Percentiles rank a stretch among this genome's conserved stretches.
Evolutionary conservation across 2,329 filamentous ascomycete species (phyloP).

Genomic region (Aspergillus fructus): DNA sequence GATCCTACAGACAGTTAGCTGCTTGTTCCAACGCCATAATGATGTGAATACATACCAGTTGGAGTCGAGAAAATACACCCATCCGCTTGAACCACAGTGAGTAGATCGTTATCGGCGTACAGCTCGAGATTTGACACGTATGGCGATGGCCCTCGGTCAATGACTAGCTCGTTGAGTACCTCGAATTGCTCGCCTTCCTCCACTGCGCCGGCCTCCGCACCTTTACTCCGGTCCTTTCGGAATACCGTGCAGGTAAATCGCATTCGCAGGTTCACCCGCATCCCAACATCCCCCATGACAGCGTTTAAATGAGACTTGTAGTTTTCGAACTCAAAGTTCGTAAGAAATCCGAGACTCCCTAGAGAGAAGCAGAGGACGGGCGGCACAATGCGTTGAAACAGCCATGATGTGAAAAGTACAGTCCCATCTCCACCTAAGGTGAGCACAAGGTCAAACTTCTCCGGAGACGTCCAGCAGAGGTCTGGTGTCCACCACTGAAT

Average conservation of each 20-base stretch:
- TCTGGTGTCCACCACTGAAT: conserved; percentile 96
- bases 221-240: conserved; percentile 58
- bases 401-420: conserved; percentile 91
- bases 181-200: conserved; percentile 96
- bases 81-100: conserved; percentile 94
- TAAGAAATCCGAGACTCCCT: conserved; percentile 90
- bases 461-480: conserved; percentile 88
- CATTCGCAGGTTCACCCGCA: conserved; percentile 98
- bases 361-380: conserved; percentile 89
- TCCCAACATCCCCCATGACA: conserved; percentile 90
- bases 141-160: conserved; percentile 92
- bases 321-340: conserved; percentile 90
- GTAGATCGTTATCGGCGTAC: conserved; percentile 89
- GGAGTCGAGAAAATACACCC: conserved; percentile 98
- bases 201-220: conserved; percentile 55
- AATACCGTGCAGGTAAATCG: conserved; percentile 98
- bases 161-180: conserved; percentile 96
- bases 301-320: conserved; percentile 85
- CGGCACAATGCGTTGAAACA: conserved; percentile 93
- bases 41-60: conserved; percentile 61
- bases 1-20: conserved; percentile 51
- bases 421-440: conserved; percentile 96
- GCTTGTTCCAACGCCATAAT: background rate
- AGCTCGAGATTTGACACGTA: conserved; percentile 97
- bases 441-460: conserved; percentile 93